Conservation (phyloP, 2,329 filamentous ascomycete species). For the Aspergillus fumigatus region DNA sequence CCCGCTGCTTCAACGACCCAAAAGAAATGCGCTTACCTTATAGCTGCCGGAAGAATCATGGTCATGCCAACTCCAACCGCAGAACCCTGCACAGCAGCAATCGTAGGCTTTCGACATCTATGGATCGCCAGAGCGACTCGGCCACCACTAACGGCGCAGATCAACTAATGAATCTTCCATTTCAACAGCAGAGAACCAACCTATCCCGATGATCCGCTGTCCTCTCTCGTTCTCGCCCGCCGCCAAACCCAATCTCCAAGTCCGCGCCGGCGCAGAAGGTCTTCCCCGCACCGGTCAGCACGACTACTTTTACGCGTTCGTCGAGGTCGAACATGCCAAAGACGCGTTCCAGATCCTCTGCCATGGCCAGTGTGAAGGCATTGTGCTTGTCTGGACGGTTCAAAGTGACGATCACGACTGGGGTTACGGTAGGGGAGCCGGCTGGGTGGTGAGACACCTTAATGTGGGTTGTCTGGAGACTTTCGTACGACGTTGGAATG, state of each 20-base stretch:
- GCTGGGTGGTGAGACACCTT: conserved; percentile 35
- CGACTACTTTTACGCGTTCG: conserved; percentile 50
- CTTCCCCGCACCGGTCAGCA: conserved; percentile 49
- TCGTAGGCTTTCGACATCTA: conserved; percentile 54
- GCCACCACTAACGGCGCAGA: conserved; percentile 29
- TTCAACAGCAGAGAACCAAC: conserved; percentile 27
- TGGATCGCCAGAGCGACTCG: conserved; percentile 49
- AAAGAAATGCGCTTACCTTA: conserved; percentile 28
- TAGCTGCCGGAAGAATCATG: conserved; percentile 54
- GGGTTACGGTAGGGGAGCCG: conserved; percentile 46
- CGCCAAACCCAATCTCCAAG: conserved; percentile 49
- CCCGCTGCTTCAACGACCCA: neutral
- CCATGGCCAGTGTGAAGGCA: conserved; percentile 52
- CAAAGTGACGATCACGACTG: conserved; percentile 47
- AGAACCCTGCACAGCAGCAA: conserved; percentile 52
- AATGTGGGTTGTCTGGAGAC: conserved; percentile 29
- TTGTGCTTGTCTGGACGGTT: conserved; percentile 56
- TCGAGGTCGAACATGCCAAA: conserved; percentile 46
- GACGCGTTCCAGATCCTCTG: conserved; percentile 40
- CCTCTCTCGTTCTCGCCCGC: conserved; percentile 33
- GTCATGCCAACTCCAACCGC: conserved; percentile 57
- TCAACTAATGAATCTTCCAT: conserved; percentile 27
- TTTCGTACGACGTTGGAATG: conserved; percentile 33
- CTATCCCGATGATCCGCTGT: conserved; percentile 51
- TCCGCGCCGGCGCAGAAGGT: conserved; percentile 53